A percentile compares a stretch with the other conserved stretches of the same genome.
Conservation (phyloP, 495 filamentous ascomycete genomes). For the Talaromyces ruber region DNA sequence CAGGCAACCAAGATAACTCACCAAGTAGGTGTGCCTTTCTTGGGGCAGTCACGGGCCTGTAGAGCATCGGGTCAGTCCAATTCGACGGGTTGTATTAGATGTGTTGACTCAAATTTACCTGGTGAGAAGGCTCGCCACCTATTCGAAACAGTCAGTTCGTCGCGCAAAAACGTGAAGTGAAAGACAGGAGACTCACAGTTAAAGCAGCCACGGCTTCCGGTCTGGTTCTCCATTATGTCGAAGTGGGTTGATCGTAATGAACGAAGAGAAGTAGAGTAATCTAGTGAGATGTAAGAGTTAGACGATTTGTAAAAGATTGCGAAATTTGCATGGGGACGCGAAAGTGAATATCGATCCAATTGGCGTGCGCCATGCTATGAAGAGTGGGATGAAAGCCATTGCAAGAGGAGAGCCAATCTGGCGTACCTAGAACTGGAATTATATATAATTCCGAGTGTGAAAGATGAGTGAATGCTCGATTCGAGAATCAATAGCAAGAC, state of each 20-base stretch:
- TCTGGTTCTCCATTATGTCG: constrained; percentile 40
- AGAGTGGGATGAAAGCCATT: neutral
- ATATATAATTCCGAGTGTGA: neutral
- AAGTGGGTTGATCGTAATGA: neutral
- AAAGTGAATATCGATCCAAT: neutral
- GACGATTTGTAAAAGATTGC: neutral
- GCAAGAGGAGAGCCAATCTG: neutral
- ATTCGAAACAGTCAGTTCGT: constrained; percentile 5
- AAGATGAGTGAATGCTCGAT: neutral
- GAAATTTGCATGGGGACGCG: neutral
- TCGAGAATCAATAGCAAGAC: neutral
- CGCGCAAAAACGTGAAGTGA: neutral
- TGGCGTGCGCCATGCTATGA: neutral
- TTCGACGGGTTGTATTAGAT: constrained; percentile 3
- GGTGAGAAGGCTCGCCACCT: constrained; percentile 73
- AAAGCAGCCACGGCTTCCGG: constrained; percentile 61
- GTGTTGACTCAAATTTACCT: constrained; percentile 34
- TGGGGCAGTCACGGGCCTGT: constrained; percentile 89
- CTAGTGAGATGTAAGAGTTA: neutral
- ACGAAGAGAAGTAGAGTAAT: neutral
- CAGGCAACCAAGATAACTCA: constrained; percentile 21
- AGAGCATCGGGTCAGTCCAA: constrained; percentile 9
- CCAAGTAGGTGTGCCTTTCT: constrained; percentile 88
- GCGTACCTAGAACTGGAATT: neutral
- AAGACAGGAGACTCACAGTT: constrained; percentile 56